Evolutionary conservation across 768 basidiomycete species (phyloP), one percentile per base, ranked within the genome.

Genomic region (Favolaschia claudopus): DNA sequence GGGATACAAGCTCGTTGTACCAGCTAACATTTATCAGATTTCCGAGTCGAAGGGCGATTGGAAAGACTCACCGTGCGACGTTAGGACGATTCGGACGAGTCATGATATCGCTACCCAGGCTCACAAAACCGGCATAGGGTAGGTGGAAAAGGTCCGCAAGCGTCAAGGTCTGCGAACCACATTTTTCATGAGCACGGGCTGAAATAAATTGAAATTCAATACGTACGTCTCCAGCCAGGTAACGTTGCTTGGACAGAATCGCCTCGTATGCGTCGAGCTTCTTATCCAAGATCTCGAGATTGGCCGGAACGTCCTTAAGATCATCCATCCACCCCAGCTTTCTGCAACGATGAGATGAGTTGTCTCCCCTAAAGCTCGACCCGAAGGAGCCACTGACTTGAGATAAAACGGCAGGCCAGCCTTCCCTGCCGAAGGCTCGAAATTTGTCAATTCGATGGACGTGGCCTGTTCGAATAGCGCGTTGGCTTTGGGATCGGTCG

Each of bases 181-280:
- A n/a, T 45, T n/a, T n/a, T n/a, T n/a, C n/a, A n/a, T n/a, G n/a
- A n/a, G n/a, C n/a, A n/a, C n/a, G n/a, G n/a, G n/a, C n/a, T n/a
- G n/a, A n/a, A n/a, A n/a, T n/a, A n/a, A n/a, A n/a, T n/a, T n/a
- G n/a, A n/a, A n/a, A n/a, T n/a, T n/a, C n/a, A n/a, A n/a, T n/a
- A 74, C 73, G 45, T 34, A 75, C 76, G 49, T 81, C 73, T 7
- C 80, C 79, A 9, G 73, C 79, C 46, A 81, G 65, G 63, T 79
- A 81, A 52, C 70, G 70, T 45, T 70, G 69, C 66, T 77, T 81
- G 27, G 69, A 58, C 14, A 83, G 72, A 47, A 82, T 73, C n/a
- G 58, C 56, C 49, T 82, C 81, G 68, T 81, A 82, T 5, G 64
- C 78, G 17, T 71, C 67, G 20, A 82, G 70, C 49, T 72, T 74